Conservation (phyloP, 805 yeast species). For the Saccharomyces jurei region DNA sequence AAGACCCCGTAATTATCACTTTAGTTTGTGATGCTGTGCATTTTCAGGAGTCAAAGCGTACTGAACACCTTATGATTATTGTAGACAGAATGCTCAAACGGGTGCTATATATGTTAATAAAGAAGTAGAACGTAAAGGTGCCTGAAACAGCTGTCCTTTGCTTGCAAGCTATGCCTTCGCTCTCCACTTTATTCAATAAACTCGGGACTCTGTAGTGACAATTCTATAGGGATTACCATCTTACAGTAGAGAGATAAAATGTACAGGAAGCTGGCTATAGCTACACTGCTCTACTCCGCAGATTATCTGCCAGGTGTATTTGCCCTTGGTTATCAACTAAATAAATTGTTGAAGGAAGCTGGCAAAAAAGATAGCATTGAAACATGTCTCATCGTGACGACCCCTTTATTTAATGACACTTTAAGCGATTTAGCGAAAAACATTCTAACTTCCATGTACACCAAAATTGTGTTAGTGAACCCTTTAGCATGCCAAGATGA, state of each 20-base stretch:
- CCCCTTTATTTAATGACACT: slow-evolving; percentile 11
- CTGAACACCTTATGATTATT: not conserved
- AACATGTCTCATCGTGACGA: slow-evolving; percentile 17
- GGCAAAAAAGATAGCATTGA: slow-evolving; percentile 1
- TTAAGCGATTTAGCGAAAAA: slow-evolving; percentile 13
- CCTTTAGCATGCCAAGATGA: slow-evolving; percentile 15
- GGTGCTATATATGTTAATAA: not conserved
- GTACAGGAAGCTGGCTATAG: slow-evolving; percentile 11
- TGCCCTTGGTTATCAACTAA: slow-evolving; percentile 38
- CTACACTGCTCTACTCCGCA: slow-evolving; percentile 40
- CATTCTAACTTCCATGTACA: slow-evolving; percentile 16
- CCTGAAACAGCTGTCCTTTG: not conserved
- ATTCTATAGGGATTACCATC: not conserved
- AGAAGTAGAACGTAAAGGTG: not conserved
- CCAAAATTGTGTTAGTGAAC: slow-evolving; percentile 24
- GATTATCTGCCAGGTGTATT: slow-evolving; percentile 52
- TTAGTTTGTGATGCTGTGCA: not conserved
- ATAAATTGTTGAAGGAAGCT: slow-evolving; percentile 11
- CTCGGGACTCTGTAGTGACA: not conserved
- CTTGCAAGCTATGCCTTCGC: not conserved
- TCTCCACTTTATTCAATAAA: not conserved
- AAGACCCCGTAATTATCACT: not conserved
- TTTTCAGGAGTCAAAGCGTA: not conserved
- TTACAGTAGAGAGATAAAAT: not conserved
- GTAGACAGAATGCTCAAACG: not conserved